Conservation (phyloP, 75 land plant genomes). For the Selaginella tamariscina region DNA sequence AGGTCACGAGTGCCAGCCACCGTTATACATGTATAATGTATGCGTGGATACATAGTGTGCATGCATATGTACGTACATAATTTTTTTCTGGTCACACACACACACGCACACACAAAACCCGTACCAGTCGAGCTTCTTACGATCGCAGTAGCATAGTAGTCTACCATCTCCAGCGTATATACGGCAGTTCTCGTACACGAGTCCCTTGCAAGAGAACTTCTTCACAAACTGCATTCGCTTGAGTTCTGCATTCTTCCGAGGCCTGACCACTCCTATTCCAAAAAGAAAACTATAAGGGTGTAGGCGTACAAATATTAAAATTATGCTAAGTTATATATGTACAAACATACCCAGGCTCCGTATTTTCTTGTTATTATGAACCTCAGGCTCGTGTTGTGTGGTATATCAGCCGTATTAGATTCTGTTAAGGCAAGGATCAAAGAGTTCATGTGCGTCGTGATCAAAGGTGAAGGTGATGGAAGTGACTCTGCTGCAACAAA, state of each 20-base stretch:
- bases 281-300: too few relatives aligned
- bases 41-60: too few relatives aligned
- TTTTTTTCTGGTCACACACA: too few relatives aligned
- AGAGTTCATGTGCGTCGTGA: constrained; percentile 36
- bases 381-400: too few relatives aligned
- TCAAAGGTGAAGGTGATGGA: constrained; percentile 65
- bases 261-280: not conserved
- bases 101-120: not conserved
- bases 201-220: constrained; percentile 96
- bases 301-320: too few relatives aligned
- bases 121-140: constrained; percentile 85
- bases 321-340: too few relatives aligned
- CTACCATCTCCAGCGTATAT: constrained; percentile 97
- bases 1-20: too few relatives aligned
- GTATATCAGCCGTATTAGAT: too few relatives aligned
- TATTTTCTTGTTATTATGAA: not conserved
- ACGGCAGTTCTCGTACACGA: constrained; percentile 94
- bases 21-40: too few relatives aligned
- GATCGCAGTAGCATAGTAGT: constrained; percentile 89
- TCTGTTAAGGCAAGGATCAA: constrained; percentile 31
- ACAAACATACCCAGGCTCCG: too few relatives aligned
- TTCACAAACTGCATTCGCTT: constrained; percentile 65
- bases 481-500: constrained; percentile 9
- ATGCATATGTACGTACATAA: too few relatives aligned
- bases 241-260: constrained; percentile 22